Base-by-base conservation (phyloP, 306 rosid species). In the Calophaca sinica region DNA sequence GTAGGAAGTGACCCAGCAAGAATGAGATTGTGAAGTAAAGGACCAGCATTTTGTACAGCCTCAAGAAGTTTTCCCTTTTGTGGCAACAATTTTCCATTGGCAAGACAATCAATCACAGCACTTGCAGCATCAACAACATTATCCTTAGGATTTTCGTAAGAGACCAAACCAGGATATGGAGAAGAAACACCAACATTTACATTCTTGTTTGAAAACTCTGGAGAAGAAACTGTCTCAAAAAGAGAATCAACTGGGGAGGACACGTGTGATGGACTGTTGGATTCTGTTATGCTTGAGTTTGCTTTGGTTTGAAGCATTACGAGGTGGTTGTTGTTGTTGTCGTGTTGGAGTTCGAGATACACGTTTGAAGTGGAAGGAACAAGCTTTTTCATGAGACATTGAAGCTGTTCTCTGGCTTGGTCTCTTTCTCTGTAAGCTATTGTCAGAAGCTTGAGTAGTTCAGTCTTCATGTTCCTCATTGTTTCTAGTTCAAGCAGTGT, bases 1-100 rank as follows among this genome's bases (percentile, higher is more conserved):
- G 76, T 78, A 5, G 97, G 98, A 72, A 91, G 87, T 5, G 94
- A 92, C 5, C 96, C 96, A 0, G 93, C 87, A 2, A 87, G 63
- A 0, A 85, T 74, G n/a, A 91, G 87, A 0, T 84, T 84, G 62
- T 87, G 81, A 44, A 93, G 96, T 42, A 87, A 51, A 0, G 98
- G 90, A 41, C 98, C 97, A 2, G 96, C 89, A 3, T 83, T 84
- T 44, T 58, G 70, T 45, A 94, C 94, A 54, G 96, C 82, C 14
- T 87, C 74, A 62, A 88, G 41, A 13, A 94, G 85, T n/a, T 81
- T 84, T 12, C 97, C 98, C 48, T 87, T 78, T 50, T 75, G 86
- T 29, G 97, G 98, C 72, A 94, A 73, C 1, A 60, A 11, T 69
- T 78, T 88, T 20, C 86, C 88, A 6, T 33, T 85, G 0, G 72